Conservation (phyloP, 345 rosid species). For the Triadica sebifera region DNA sequence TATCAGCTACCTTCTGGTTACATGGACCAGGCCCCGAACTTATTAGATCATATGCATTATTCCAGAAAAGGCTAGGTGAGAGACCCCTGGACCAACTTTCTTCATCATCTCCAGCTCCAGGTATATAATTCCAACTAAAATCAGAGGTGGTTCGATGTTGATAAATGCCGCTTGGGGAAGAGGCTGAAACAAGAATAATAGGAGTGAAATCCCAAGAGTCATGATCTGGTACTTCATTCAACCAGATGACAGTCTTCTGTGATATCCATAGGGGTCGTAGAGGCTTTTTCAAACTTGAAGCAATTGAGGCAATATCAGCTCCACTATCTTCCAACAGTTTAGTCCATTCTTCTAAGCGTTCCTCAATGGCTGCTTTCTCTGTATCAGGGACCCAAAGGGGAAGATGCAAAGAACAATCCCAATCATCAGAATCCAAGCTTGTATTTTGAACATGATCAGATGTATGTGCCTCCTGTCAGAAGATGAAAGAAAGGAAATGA, state of each 20-base stretch:
- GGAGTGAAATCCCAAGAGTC: constrained; percentile 93
- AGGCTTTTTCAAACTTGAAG: constrained; percentile 64
- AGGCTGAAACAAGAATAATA: constrained; percentile 76
- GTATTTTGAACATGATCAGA: constrained; percentile 20
- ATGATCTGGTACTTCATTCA: constrained; percentile 84
- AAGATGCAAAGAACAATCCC: constrained; percentile 92
- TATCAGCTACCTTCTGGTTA: constrained; percentile 82
- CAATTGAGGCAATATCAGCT: constrained; percentile 71
- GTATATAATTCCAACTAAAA: constrained; percentile 90
- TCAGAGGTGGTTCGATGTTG: constrained; percentile 53
- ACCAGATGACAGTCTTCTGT: constrained; percentile 81
- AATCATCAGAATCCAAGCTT: constrained; percentile 29
- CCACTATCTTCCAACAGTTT: constrained; percentile 68
- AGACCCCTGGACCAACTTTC: constrained; percentile 98
- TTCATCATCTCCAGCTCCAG: constrained; percentile 98
- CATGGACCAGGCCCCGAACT: constrained; percentile 67
- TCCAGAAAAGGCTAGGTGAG: constrained; percentile 77
- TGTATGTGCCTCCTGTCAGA: constrained; percentile 29
- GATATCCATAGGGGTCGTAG: constrained; percentile 86
- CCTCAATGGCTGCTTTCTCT: constrained; percentile 71
- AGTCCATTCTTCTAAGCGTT: constrained; percentile 66
- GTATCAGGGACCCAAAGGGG: constrained; percentile 86
- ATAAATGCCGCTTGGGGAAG: constrained; percentile 44
- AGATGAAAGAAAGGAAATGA: constrained; percentile 12
- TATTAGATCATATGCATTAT: constrained; percentile 62